Conservation (phyloP, 2,329 filamentous ascomycete genomes). For the Bimuria novae-zelandiae region DNA sequence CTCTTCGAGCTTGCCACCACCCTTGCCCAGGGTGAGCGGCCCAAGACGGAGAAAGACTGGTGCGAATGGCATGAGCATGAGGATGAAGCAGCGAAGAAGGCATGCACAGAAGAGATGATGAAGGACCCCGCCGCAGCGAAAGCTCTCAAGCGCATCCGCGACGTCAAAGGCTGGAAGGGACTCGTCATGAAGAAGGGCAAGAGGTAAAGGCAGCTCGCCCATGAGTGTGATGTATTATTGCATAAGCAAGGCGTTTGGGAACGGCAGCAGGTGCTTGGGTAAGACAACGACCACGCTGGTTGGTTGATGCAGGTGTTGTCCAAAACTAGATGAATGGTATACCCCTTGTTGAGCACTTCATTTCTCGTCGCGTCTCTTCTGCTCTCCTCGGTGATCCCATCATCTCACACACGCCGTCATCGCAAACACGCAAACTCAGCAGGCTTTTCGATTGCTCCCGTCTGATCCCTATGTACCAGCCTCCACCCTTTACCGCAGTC, state of each 20-base stretch:
- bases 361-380: not conserved
- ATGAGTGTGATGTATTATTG: not conserved
- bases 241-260: slow-evolving; percentile 5
- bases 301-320: slow-evolving; percentile 4
- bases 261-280: not conserved
- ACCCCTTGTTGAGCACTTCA: slow-evolving; percentile 3
- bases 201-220: slow-evolving; percentile 19
- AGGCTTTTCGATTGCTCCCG: too few species aligned
- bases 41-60: slow-evolving; percentile 44
- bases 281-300: not conserved
- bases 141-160: slow-evolving; percentile 38
- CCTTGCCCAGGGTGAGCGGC: slow-evolving; percentile 38
- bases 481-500: too few species aligned
- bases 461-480: too few species aligned
- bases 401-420: not conserved
- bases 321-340: slow-evolving; percentile 10
- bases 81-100: slow-evolving; percentile 38
- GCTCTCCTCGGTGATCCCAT: not conserved
- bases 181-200: slow-evolving; percentile 45
- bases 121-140: slow-evolving; percentile 37
- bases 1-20: slow-evolving; percentile 41
- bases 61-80: slow-evolving; percentile 45
- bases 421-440: not conserved
- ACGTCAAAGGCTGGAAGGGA: slow-evolving; percentile 44
- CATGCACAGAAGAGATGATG: slow-evolving; percentile 36